Evolutionary conservation across 1,139 yeast genomes (phyloP), one percentile per base, ranked within the genome.

Genomic region (Sugiyamaella neomexicana): DNA sequence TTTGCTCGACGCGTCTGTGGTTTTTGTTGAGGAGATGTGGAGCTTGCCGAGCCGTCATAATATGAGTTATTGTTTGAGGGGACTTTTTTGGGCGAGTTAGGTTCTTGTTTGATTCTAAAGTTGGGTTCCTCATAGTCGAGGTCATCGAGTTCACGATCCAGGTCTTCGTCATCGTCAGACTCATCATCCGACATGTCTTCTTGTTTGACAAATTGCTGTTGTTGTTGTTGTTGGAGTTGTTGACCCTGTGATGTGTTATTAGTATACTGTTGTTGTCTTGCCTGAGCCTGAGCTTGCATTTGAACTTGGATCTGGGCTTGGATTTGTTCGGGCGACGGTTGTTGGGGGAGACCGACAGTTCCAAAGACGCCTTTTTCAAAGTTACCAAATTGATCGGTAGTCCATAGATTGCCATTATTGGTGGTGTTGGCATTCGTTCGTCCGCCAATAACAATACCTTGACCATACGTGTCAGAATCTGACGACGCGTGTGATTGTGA

Each of bases 1-100:
- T 56, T 58, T 29, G 58, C 54, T 45, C 50, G 42, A 15, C 49
- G 49, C 4, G 49, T 13, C n/a, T 36, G 42, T 12, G 49, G 31
- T 32, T 45, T 36, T 12, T 45, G 49, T 36, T 36, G 49, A 25
- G 49, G 42, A 7, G 48, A 44, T 9, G 40, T 23, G 31, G 41
- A 12, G 57, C 17, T 5, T 2, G 37, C 25, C 5, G 49, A 23
- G 38, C 23, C 36, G 16, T 25, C 36, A 9, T 37, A 38, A 15
- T 16, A 17, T 1, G 46, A 40, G 8, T 16, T 31, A 12, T 3
- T 29, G 8, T 17, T 31, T 4, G 51, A 36, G 10, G 6, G 16
- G 10, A 23, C 15, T 16, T 43, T 47, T 20, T 40, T 15, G 4
- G 51, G 51, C 9, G 52, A 38, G n/a, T n/a, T 27, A 7, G 47